Percentiles rank a stretch among this genome's conserved stretches.
Conservation (phyloP, 2,329 filamentous ascomycete genomes). For the Corniculantispora saksenae region DNA sequence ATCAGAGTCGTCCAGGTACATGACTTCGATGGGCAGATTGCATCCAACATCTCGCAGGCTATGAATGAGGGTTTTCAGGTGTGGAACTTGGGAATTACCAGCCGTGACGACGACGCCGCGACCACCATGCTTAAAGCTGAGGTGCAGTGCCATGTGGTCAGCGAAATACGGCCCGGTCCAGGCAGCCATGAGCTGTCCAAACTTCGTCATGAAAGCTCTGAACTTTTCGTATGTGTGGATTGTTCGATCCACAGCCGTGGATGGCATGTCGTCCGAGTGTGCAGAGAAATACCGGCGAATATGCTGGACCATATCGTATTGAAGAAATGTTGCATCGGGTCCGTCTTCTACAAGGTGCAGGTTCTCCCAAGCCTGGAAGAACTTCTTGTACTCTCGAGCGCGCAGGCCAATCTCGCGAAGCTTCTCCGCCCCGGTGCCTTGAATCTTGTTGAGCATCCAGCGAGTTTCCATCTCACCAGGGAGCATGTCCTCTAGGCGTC, state of each 20-base stretch:
- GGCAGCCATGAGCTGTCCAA: constrained; percentile 4
- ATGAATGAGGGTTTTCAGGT: background rate
- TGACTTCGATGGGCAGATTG: constrained; percentile 11
- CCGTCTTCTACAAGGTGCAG: background rate
- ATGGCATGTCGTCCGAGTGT: background rate
- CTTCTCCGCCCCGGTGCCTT: constrained; percentile 5
- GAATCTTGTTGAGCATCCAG: background rate
- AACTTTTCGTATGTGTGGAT: constrained; percentile 8
- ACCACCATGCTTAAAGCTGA: constrained; percentile 9
- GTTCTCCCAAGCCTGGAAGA: background rate
- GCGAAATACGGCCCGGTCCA: constrained; percentile 12
- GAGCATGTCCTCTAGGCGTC: background rate
- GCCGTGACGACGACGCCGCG: constrained; percentile 7
- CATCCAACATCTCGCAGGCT: constrained; percentile 11
- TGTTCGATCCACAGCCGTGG: background rate
- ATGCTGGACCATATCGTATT: background rate
- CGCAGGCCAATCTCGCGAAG: constrained; percentile 9
- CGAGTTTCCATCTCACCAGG: constrained; percentile 1
- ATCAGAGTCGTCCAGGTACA: constrained; percentile 6
- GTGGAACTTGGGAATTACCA: background rate
- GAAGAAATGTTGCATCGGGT: background rate
- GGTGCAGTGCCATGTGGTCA: constrained; percentile 9
- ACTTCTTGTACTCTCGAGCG: constrained; percentile 5
- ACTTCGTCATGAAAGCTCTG: constrained; percentile 5
- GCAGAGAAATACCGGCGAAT: constrained; percentile 4